phyloP scores from a whole-genome alignment of 257 asterid species.

The Jaltomata sinuosa region DNA sequence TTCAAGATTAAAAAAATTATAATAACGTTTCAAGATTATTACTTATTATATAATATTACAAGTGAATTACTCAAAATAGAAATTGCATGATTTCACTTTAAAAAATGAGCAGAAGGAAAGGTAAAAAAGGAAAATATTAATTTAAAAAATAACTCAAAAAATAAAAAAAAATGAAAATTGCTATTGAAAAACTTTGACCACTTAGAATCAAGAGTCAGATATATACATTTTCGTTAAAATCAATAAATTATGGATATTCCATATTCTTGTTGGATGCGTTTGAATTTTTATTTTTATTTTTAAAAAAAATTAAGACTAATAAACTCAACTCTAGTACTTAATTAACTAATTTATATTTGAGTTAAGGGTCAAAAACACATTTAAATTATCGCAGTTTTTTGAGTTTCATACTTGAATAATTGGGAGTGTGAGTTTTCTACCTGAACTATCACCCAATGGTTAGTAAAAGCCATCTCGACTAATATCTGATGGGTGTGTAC shows the following conservation, averaged over 20 bases:
- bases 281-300: no score
- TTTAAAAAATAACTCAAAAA: no score
- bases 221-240: neutral
- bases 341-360: neutral
- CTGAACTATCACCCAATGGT: no score
- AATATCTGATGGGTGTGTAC: no score
- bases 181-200: neutral
- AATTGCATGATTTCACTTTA: neutral
- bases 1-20: no score
- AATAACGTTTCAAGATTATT: no score
- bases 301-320: neutral
- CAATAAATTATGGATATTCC: neutral
- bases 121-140: neutral
- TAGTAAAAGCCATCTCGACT: no score
- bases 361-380: no score
- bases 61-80: neutral
- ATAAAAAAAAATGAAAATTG: neutral
- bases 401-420: no score
- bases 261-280: neutral
- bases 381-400: no score
- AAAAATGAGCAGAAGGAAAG: neutral
- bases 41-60: no score
- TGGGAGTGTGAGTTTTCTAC: no score
- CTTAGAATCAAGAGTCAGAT: neutral
- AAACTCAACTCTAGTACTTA: neutral